A percentile compares a stretch with the other conserved stretches of the same genome.
phyloP scores from a whole-genome alignment of 2,329 filamentous ascomycete species.

The Blumeria hordei region DNA sequence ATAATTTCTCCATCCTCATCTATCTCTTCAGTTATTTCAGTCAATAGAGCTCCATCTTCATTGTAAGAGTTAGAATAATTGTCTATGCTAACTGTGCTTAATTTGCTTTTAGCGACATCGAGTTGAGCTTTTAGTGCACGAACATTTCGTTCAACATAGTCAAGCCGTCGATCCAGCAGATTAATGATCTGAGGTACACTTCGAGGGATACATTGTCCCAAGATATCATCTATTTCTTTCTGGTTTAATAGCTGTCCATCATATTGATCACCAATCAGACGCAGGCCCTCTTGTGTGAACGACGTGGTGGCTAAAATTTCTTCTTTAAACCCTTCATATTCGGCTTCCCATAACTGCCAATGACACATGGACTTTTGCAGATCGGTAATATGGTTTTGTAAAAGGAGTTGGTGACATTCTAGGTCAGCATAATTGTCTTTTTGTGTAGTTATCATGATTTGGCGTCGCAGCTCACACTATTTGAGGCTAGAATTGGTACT shows the following conservation, averaged over 20 bases:
- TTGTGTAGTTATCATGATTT: constrained; percentile 10
- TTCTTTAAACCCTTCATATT: constrained; percentile 76
- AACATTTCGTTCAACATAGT: constrained; percentile 74
- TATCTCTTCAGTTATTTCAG: constrained; percentile 76
- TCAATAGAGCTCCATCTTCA: constrained; percentile 52
- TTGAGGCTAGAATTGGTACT: not conserved
- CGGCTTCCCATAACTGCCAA: constrained; percentile 78
- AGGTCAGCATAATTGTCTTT: constrained; percentile 32
- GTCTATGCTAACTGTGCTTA: constrained; percentile 35
- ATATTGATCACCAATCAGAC: constrained; percentile 25
- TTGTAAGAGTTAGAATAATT: constrained; percentile 36
- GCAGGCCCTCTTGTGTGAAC: constrained; percentile 20
- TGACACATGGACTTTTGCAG: constrained; percentile 55
- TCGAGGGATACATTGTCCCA: constrained; percentile 20
- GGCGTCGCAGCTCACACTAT: not conserved
- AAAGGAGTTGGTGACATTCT: constrained; percentile 47
- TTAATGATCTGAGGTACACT: constrained; percentile 38
- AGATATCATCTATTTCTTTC: constrained; percentile 28
- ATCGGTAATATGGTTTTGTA: constrained; percentile 53
- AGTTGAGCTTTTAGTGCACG: constrained; percentile 46
- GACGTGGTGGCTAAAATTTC: constrained; percentile 32
- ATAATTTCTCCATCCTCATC: constrained; percentile 78
- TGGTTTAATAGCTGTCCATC: constrained; percentile 38
- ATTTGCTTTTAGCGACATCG: constrained; percentile 39
- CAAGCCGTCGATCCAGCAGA: constrained; percentile 50